Evolutionary conservation across 805 yeast genomes (phyloP), one percentile per base, ranked within the genome.

Genomic region (Saccharomycopsis babjevae): DNA sequence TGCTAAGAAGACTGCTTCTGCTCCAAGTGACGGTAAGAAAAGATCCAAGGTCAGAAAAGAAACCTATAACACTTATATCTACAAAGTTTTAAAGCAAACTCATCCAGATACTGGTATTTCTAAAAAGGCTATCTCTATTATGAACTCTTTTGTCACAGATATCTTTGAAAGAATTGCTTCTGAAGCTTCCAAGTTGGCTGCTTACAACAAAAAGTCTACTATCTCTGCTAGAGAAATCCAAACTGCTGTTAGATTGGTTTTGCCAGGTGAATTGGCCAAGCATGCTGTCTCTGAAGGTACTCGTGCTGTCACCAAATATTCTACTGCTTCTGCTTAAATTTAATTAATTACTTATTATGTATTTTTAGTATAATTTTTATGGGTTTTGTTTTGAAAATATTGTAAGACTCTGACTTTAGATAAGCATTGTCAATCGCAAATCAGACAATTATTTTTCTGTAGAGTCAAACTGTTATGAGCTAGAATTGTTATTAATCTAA

Each of bases 21-120:
- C 85, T 75, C 67, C 79, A 50, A 13, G 54, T 18, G 65, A 63
- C 30, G 59, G 59, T 32, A 91, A 90, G 85, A 92, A 88, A 88
- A 90, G 96, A 83, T 74, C 89, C 70, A 92, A 91, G 87, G 79
- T 92, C 71, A 90, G 97, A 86, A 91, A 90, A 88, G 97, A 93
- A 82, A 90, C 97, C 67, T 93, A 91, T 83, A 90, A 97, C 67
- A 91, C 97, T 66, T 93, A 93, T 81, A 93, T 93, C 77, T 93
- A 92, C 94, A 93, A 93, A 81, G 97, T 92, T 69, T 87, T 93
- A 76, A 92, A 92, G 81, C 97, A 93, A 84, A 92, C 97, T 66
- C 98, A 93, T 80, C 98, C 97, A 78, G 97, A 93, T 78, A 93
- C 98, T 66, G 98, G 97, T 89, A 93, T 93, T 76, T 92, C 98